These are phyloP conservation scores for Fusarium pseudoanthophilum DNA, from an alignment of 2,329 filamentous ascomycete genomes.

Conservation along the genomic window DNA sequence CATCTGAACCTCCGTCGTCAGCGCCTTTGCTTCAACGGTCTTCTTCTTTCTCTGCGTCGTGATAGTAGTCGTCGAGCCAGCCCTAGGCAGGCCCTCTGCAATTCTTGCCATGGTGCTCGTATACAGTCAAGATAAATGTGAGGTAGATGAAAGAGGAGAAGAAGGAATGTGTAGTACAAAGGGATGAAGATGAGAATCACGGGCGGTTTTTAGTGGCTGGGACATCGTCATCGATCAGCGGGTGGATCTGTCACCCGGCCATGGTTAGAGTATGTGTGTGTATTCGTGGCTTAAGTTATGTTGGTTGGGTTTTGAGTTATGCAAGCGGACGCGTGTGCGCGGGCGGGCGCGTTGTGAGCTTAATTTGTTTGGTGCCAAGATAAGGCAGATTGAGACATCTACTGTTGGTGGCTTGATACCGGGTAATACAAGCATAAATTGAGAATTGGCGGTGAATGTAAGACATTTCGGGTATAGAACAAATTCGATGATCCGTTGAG, in stretches of 20 bases:
- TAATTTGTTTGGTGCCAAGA: background rate
- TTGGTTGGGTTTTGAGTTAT: background rate
- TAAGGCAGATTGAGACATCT: background rate
- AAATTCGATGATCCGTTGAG: background rate
- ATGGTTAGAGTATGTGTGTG: background rate
- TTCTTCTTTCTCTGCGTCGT: background rate
- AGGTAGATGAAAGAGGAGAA: background rate
- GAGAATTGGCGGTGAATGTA: background rate
- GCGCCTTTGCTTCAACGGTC: background rate
- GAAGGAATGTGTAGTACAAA: background rate
- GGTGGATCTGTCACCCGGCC: background rate
- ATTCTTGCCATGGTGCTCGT: slow-evolving; percentile 5
- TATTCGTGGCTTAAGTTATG: slow-evolving; percentile 1
- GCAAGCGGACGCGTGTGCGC: background rate
- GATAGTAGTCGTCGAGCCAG: slow-evolving; percentile 11
- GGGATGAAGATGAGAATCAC: background rate
- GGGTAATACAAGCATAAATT: background rate
- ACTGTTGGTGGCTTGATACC: background rate
- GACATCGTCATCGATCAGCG: slow-evolving; percentile 13
- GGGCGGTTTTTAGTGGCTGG: slow-evolving; percentile 1
- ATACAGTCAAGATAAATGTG: background rate
- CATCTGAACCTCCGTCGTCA: background rate
- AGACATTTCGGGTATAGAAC: background rate
- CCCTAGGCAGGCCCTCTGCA: background rate
- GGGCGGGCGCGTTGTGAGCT: background rate